Base-by-base conservation (phyloP, 2,329 filamentous ascomycete species). In the Periconia sp. region DNA sequence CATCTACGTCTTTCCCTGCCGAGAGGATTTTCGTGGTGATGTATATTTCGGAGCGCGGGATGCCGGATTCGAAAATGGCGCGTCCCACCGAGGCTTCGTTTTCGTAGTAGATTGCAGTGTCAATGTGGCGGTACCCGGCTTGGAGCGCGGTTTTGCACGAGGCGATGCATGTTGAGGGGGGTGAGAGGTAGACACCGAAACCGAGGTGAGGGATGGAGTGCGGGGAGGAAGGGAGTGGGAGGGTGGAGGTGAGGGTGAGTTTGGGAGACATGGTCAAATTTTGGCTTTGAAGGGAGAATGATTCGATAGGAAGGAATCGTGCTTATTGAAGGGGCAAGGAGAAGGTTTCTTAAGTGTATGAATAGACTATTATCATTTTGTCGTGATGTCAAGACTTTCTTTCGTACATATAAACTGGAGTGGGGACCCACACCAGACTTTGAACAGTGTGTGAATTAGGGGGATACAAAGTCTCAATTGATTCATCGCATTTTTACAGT, bases 21-120 rank as follows among this genome's bases (percentile, higher is more conserved):
- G 72, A 76, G 30, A 87, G 74, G 52, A 91, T 85, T 74, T 92
- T 92, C 53, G 85, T 88, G 0, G 88, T 91, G 40, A 91, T 72
- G 69, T 87, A 91, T 46, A 91, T 64, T 9, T 89, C 79, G 15
- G 79, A 73, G 31, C 85, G 81, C 6, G 78, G 73, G 6, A 90
- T 72, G 43, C 82, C 82, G 19, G 81, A 80, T 41, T 82, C 79
- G 68, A 85, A 83, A 76, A 91, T 89, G 49, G 86, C 88, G 10
- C 77, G 75, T 54, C 88, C 89, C n/a, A 91, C 82, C 69, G 91
- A 87, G 52, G 78, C 74, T 70, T 92, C 89, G 74, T 92, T 93
- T 70, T 84, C 85, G 72, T 93, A 93, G 49, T 85, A 88, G 50
- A 86, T 80, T 30, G 89, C 88, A 45, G 87, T 89, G 75, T 89